Percentiles rank a stretch among this genome's conserved stretches.
phyloP scores from a whole-genome alignment of 148 eudicot species.

The Cornus controversa region DNA sequence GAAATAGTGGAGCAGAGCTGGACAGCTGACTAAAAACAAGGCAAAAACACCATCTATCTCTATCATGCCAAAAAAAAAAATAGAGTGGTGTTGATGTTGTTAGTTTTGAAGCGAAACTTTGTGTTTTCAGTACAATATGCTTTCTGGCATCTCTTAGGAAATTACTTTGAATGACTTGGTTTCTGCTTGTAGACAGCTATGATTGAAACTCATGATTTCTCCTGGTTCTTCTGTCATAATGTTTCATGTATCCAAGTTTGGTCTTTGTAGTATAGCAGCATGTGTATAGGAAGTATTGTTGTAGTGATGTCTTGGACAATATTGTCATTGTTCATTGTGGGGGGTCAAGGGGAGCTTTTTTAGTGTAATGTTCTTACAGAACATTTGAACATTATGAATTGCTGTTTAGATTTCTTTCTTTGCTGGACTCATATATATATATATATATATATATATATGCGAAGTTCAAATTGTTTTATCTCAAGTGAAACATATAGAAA shows the following conservation, averaged over 20 bases:
- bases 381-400: background rate
- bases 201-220: background rate
- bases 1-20: slow-evolving; percentile 32
- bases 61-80: background rate
- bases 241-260: background rate
- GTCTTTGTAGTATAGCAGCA: background rate
- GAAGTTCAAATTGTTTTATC: no score
- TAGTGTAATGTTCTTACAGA: no score
- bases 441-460: no score
- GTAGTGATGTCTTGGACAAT: background rate
- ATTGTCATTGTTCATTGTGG: background rate
- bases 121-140: background rate
- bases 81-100: background rate
- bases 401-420: background rate
- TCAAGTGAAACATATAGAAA: no score
- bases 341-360: background rate
- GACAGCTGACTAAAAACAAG: slow-evolving; percentile 19
- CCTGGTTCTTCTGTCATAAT: background rate
- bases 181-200: background rate
- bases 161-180: background rate
- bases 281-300: background rate
- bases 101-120: background rate
- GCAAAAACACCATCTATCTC: background rate
- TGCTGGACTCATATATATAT: background rate
- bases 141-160: background rate